Conservation (phyloP, 805 yeast genomes). For the Lipomyces chichibuensis region DNA sequence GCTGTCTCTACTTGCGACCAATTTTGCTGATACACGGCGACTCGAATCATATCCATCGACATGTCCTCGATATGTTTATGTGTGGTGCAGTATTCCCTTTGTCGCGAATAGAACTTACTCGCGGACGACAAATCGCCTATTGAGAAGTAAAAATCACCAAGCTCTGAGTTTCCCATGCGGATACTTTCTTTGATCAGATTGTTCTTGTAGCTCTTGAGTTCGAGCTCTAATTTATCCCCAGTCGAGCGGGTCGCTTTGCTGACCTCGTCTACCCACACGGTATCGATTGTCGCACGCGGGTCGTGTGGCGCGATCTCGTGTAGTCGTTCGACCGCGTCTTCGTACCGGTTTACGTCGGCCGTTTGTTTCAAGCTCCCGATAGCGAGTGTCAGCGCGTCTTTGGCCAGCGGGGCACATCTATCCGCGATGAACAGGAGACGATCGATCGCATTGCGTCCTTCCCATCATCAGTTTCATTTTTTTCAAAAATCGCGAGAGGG, state of each 20-base stretch:
- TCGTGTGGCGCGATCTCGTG: slow-evolving; percentile 6
- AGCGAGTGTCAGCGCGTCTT: slow-evolving; percentile 25
- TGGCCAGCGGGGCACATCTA: slow-evolving; percentile 23
- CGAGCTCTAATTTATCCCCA: slow-evolving; percentile 30
- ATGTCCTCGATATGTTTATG: slow-evolving; percentile 31
- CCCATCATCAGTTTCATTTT: no score
- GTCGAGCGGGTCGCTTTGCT: slow-evolving; percentile 5
- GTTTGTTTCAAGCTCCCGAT: slow-evolving; percentile 20
- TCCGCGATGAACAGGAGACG: slow-evolving; percentile 31
- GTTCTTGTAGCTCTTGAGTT: slow-evolving; percentile 33
- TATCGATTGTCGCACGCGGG: slow-evolving; percentile 17
- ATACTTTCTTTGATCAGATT: slow-evolving; percentile 34
- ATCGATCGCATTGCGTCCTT: slow-evolving; percentile 31
- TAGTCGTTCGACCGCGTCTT: slow-evolving; percentile 21
- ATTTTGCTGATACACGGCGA: slow-evolving; percentile 25
- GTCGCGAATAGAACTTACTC: slow-evolving; percentile 24
- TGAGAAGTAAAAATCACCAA: slow-evolving; percentile 26
- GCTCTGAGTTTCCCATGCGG: slow-evolving; percentile 33
- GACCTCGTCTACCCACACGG: slow-evolving; percentile 22
- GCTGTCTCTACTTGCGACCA: slow-evolving; percentile 31
- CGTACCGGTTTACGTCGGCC: slow-evolving; percentile 23
- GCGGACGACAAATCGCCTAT: slow-evolving; percentile 30
- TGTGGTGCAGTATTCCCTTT: slow-evolving; percentile 33
- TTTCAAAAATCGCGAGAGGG: no score
- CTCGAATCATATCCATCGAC: slow-evolving; percentile 29